Conservation (phyloP, 495 filamentous ascomycete genomes). For the Lichina pygmaea region DNA sequence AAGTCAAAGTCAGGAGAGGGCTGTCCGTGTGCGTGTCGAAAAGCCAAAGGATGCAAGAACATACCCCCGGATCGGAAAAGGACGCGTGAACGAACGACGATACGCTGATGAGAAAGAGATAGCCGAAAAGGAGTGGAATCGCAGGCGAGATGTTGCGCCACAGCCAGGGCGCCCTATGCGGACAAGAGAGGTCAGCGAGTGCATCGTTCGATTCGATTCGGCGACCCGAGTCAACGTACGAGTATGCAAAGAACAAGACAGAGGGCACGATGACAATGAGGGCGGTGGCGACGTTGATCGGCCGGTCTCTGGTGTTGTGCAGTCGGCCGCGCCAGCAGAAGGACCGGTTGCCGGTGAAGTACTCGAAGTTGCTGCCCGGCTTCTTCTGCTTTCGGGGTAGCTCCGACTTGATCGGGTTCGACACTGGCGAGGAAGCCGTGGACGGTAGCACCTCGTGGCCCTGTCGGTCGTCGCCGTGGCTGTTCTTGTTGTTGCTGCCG, state of each 20-base stretch:
- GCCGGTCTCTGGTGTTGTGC: slow-evolving; percentile 67
- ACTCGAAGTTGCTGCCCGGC: slow-evolving; percentile 56
- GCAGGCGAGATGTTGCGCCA: slow-evolving; percentile 81
- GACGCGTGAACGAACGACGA: slow-evolving; percentile 89
- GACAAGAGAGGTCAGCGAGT: slow-evolving; percentile 1
- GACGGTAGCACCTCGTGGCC: slow-evolving; percentile 56
- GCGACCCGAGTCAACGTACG: slow-evolving; percentile 18
- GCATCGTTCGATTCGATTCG: neutral
- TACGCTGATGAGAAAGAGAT: slow-evolving; percentile 66
- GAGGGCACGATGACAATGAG: slow-evolving; percentile 49
- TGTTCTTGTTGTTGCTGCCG: neutral
- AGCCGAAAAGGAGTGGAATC: slow-evolving; percentile 73
- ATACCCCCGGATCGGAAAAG: slow-evolving; percentile 70
- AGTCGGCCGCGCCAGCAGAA: slow-evolving; percentile 69
- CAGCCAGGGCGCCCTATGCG: slow-evolving; percentile 45
- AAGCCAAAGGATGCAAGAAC: slow-evolving; percentile 9
- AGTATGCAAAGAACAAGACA: slow-evolving; percentile 62
- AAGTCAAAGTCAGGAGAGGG: slow-evolving; percentile 2
- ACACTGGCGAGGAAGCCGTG: slow-evolving; percentile 38
- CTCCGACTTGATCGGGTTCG: slow-evolving; percentile 11
- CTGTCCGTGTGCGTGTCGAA: neutral
- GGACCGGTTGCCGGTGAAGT: slow-evolving; percentile 73
- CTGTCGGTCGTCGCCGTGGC: slow-evolving; percentile 4
- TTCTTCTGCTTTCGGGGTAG: slow-evolving; percentile 13
- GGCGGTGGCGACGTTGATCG: slow-evolving; percentile 78